Conservation (phyloP, 2,329 filamentous ascomycete species). For the Pseudonectria buxi region DNA sequence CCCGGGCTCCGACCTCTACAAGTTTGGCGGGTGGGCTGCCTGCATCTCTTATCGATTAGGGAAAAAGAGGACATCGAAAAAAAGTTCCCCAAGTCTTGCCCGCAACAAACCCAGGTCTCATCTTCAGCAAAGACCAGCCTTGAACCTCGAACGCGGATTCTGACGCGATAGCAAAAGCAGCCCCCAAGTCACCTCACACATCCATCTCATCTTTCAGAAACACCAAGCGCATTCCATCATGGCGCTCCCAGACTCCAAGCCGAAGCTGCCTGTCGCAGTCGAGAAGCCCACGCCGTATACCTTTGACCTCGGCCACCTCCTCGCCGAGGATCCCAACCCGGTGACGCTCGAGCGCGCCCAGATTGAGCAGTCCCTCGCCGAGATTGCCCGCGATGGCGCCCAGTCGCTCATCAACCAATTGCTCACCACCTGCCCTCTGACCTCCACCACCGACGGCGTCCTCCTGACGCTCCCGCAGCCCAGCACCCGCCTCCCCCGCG, state of each 20-base stretch:
- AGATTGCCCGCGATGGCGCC: constrained; percentile 78
- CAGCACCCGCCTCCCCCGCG: constrained; percentile 69
- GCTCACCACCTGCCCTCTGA: constrained; percentile 77
- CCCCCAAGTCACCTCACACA: not conserved
- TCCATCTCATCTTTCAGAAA: not conserved
- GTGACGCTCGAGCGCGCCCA: constrained; percentile 47
- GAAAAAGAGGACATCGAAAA: constrained; percentile 19
- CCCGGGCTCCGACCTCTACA: constrained; percentile 19
- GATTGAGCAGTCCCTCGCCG: constrained; percentile 62
- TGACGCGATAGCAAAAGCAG: constrained; percentile 5
- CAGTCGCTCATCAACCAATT: constrained; percentile 93
- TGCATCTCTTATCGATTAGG: constrained; percentile 18
- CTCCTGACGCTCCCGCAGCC: constrained; percentile 69
- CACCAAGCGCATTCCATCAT: constrained; percentile 18
- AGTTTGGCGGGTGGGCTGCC: too few species aligned
- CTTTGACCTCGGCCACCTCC: constrained; percentile 84
- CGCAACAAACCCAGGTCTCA: not conserved
- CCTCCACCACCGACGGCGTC: constrained; percentile 62
- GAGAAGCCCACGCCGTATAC: constrained; percentile 83
- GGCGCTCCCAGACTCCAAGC: constrained; percentile 31
- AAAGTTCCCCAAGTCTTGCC: constrained; percentile 12
- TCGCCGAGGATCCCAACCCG: constrained; percentile 83
- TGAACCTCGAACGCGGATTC: constrained; percentile 6
- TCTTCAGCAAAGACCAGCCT: not conserved
- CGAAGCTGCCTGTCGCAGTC: constrained; percentile 57